These are phyloP conservation scores for Sordaria brevicollis DNA, from an alignment of 495 filamentous ascomycete genomes.

Conservation along the genomic window DNA sequence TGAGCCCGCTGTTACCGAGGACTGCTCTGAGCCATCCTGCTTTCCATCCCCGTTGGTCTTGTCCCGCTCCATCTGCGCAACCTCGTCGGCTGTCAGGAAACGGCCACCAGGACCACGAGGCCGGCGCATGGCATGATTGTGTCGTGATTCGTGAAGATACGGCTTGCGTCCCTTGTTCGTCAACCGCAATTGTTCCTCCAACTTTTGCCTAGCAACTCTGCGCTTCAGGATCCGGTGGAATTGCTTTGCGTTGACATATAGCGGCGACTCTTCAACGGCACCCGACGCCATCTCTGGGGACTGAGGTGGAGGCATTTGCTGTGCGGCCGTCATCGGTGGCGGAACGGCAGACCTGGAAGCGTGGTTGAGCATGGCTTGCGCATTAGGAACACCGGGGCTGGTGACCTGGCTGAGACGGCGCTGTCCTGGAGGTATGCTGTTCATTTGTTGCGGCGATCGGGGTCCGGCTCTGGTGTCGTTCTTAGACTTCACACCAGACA, in stretches of 20 bases:
- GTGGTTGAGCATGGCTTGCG: conserved; percentile 50
- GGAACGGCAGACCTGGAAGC: conserved; percentile 30
- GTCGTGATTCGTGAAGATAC: conserved; percentile 95
- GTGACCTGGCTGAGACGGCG: conserved; percentile 53
- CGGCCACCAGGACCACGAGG: conserved; percentile 92
- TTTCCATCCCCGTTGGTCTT: conserved; percentile 29
- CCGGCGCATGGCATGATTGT: conserved; percentile 97
- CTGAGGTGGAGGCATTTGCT: conserved; percentile 52
- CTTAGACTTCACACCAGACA: conserved; percentile 37
- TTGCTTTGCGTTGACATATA: conserved; percentile 98
- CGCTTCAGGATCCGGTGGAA: conserved; percentile 96
- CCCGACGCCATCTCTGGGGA: conserved; percentile 75
- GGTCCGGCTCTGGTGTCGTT: conserved; percentile 47
- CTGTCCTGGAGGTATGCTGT: conserved; percentile 31
- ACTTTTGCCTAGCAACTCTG: conserved; percentile 79
- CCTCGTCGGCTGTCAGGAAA: conserved; percentile 97
- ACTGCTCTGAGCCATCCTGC: conserved; percentile 20
- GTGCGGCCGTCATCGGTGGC: conserved; percentile 36
- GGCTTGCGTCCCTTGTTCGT: conserved; percentile 95
- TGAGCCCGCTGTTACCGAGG: neutral
- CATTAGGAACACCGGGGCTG: conserved; percentile 50
- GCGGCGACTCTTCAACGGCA: conserved; percentile 77
- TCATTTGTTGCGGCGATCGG: conserved; percentile 53
- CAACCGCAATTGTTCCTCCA: conserved; percentile 82
- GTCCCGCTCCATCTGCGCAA: conserved; percentile 72